Conservation (phyloP, 164 flowering plant genomes). For the Santalum album region DNA sequence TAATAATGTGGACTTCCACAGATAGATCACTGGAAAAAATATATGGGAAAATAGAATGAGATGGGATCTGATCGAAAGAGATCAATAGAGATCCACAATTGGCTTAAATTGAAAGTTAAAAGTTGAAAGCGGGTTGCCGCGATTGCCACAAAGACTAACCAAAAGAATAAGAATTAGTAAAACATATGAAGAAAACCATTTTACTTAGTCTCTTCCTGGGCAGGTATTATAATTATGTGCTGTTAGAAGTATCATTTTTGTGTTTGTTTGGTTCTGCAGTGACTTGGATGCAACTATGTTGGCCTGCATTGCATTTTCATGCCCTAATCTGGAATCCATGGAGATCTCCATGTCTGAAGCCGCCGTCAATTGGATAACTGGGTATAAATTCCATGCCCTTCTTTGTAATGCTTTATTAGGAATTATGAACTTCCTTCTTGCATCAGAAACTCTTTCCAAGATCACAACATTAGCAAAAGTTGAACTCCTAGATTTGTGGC, state of each 20-base stretch:
- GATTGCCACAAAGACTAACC: no score
- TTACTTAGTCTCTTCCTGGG: no score
- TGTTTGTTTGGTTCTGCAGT: conserved; percentile 36
- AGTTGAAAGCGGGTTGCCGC: no score
- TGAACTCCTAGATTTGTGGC: no score
- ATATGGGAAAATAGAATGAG: neutral
- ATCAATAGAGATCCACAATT: neutral
- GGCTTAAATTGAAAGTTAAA: no score
- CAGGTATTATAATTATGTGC: neutral
- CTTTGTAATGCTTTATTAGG: no score
- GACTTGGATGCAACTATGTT: conserved; percentile 84
- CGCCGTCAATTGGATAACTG: conserved; percentile 71
- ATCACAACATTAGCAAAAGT: no score
- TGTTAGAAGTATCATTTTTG: neutral
- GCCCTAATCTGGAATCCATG: conserved; percentile 74
- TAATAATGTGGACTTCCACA: neutral
- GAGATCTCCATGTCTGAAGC: conserved; percentile 50
- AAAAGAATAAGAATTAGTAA: no score
- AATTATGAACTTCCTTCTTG: no score
- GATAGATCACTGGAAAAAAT: neutral
- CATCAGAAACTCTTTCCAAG: no score
- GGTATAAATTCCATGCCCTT: conserved; percentile 32
- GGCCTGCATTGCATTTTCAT: conserved; percentile 94
- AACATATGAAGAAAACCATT: no score
- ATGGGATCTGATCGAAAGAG: neutral